Evolutionary conservation across 495 filamentous ascomycete genomes (phyloP), one percentile per base, ranked within the genome.

Genomic region (Amniculicola lignicola): DNA sequence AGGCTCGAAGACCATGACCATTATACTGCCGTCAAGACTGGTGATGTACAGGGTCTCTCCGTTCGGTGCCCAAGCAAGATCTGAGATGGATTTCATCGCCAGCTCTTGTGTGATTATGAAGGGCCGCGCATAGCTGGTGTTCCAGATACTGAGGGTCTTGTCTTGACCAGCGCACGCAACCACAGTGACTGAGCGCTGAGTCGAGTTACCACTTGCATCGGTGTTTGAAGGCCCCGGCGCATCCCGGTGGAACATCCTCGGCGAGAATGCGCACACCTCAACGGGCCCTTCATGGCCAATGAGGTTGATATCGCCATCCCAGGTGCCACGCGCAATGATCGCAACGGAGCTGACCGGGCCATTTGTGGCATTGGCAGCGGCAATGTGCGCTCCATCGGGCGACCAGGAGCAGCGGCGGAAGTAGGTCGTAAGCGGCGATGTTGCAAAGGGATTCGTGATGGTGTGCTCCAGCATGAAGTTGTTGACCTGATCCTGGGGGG

Each of bases 361-460:
- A 65, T 99, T 99, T 15, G 91, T 88, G 0, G 93, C 90, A 72
- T 99, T 97, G 6, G 93, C 88, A 22, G 92, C 94, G 1, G 94
- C 94, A 58, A 99, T 96, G 63, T 96, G 93, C 67, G 90, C 87
- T 6, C 93, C 93, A 70, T 99, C 93, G 0, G 93, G 93, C 0
- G 89, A 95, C 93, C 93, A 99, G 2, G 91, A 95, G 62, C 90
- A 96, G 50, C 93, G 80, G 40, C 93, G 82, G 68, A 99, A 99
- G 71, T 99, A 99, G 4, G 93, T 96, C 0, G 93, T 97, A 15
- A 99, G 74, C 15, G 93, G 93, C 10, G 89, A 95, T 51, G 86
- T 85, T 49, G 80, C 75, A 67, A 99, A 99, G 2, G 93, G 94
- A 0, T 78, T 74, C 35, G 79, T 80, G 56, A 99, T 95, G 3